Base-by-base conservation (phyloP, 257 asterid species). In the Mentha longifolia region DNA sequence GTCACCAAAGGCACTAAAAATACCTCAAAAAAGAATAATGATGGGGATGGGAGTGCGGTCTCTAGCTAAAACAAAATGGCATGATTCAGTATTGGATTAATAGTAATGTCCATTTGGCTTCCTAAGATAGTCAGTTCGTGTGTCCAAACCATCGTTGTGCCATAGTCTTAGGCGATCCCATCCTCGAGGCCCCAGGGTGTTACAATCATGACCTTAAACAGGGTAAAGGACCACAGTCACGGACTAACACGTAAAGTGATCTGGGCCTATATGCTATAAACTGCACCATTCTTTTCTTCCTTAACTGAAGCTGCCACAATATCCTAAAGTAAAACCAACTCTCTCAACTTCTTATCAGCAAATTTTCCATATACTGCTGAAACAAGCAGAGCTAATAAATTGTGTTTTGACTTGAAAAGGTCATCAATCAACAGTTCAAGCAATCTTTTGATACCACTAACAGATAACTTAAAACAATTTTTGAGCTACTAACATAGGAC, bases 371-470 rank as follows among this genome's bases (percentile, higher is more conserved):
- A 35, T 51, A 62, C 70, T 46, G 45, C 56, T 31, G 12, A 62
- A 39, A 22, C 16, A 41, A 61, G 22, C 76, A 72, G 7, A 37
- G 33, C 43, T 49, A 72, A 51, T 20, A 60, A 59, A 33, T 19
- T 37, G 61, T 10, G 3, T 5, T 70, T 57, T 14, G 5, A 65
- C 42, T 15, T 46, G 28, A 25, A 25, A 43, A 42, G 3, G 12
- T 25, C 33, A 49, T 6, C 43, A 59, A 9, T 35, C 20, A 71
- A 37, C 70, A 47, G 37, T 49, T 52, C 68, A 30, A 28, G 25
- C 11, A 17, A 45, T 15, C 39, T 28, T 30, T 59, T 28, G 7
- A 61, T 19, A 19, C 13, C 51, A 33, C 5, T 1, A 11, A 15
- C 46, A 4, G 35, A 71, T 15, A 57, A 66, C 10, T 67, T 56